These are phyloP conservation scores for Aechmea fasciata DNA, from an alignment of 176 grass and related monocot species.

Conservation along the genomic window DNA sequence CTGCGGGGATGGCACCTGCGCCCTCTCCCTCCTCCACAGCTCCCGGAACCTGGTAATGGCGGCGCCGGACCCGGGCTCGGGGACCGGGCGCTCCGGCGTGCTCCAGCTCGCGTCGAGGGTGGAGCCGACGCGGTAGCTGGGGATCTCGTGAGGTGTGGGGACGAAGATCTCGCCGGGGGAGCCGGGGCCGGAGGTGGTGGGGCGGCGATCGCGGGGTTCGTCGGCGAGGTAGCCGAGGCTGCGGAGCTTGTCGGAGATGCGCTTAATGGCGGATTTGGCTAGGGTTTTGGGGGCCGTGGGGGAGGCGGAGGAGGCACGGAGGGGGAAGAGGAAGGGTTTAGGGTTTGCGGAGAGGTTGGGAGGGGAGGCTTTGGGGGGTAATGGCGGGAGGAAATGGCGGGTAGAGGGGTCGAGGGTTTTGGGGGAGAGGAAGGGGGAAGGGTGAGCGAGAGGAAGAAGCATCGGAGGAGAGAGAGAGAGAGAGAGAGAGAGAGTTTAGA, in stretches of 20 bases:
- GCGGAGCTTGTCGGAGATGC: slow-evolving; percentile 89
- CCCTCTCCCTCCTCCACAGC: slow-evolving; percentile 26
- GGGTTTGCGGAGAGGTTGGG: not conserved
- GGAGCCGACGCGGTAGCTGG: slow-evolving; percentile 47
- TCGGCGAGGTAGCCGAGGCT: slow-evolving; percentile 59
- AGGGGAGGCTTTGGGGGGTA: slow-evolving; percentile 17
- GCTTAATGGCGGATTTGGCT: slow-evolving; percentile 54
- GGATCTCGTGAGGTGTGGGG: slow-evolving; percentile 50
- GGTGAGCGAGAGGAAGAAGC: slow-evolving; percentile 33
- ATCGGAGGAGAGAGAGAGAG: slow-evolving; percentile 18
- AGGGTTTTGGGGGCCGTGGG: slow-evolving; percentile 28
- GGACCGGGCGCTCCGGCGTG: slow-evolving; percentile 29
- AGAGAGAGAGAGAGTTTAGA: not conserved
- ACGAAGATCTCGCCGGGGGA: slow-evolving; percentile 76
- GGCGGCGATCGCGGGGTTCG: not conserved
- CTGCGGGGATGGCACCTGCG: not conserved
- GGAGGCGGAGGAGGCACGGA: not conserved
- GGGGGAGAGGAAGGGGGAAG: slow-evolving; percentile 15
- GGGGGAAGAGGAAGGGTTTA: not conserved
- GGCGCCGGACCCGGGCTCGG: slow-evolving; percentile 16
- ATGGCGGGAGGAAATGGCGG: not conserved
- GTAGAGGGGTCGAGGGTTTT: slow-evolving; percentile 5
- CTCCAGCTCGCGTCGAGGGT: slow-evolving; percentile 75
- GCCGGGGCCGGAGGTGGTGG: not conserved
- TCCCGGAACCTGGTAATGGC: slow-evolving; percentile 14